A percentile compares a stretch with the other conserved stretches of the same genome.
Evolutionary conservation across 2,329 filamentous ascomycete genomes (phyloP).

Genomic region (Cercospora sp.): DNA sequence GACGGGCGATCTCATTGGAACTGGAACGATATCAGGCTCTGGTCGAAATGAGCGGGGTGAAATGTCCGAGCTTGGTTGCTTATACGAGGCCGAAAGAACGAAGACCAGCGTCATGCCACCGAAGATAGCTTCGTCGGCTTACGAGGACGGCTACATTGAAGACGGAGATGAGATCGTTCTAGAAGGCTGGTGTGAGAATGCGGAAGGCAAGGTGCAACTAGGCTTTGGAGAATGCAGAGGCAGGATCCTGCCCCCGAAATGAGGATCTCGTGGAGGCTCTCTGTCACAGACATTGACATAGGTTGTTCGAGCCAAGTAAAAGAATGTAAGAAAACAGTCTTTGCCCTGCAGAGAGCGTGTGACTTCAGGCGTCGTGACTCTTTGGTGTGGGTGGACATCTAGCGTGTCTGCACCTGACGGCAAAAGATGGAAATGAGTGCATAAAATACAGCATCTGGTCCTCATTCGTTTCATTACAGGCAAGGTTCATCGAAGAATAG

Average conservation of each 20-base stretch:
- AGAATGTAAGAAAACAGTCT: background rate
- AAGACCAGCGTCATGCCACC: slow-evolving; percentile 40
- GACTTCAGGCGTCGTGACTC: background rate
- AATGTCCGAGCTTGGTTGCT: slow-evolving; percentile 44
- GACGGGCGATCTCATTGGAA: slow-evolving; percentile 47
- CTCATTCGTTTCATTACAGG: background rate
- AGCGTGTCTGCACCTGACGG: background rate
- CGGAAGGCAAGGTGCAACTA: slow-evolving; percentile 28
- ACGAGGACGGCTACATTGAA: slow-evolving; percentile 42
- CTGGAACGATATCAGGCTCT: slow-evolving; percentile 47
- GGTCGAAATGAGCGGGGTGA: slow-evolving; percentile 33
- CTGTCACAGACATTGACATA: background rate
- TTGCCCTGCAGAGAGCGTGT: background rate
- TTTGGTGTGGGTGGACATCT: background rate
- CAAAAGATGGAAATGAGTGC: background rate
- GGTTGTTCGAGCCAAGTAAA: background rate
- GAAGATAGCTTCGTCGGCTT: slow-evolving; percentile 16
- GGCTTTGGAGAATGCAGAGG: slow-evolving; percentile 37
- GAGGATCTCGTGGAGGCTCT: slow-evolving; percentile 46
- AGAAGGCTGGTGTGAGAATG: slow-evolving; percentile 38
- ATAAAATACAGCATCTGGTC: background rate
- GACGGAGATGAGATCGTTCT: slow-evolving; percentile 44
- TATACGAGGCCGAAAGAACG: slow-evolving; percentile 42
- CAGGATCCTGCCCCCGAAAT: slow-evolving; percentile 29
- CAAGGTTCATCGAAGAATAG: background rate